Conservation (phyloP, 2,329 filamentous ascomycete genomes). For the Gyromitra esculenta region DNA sequence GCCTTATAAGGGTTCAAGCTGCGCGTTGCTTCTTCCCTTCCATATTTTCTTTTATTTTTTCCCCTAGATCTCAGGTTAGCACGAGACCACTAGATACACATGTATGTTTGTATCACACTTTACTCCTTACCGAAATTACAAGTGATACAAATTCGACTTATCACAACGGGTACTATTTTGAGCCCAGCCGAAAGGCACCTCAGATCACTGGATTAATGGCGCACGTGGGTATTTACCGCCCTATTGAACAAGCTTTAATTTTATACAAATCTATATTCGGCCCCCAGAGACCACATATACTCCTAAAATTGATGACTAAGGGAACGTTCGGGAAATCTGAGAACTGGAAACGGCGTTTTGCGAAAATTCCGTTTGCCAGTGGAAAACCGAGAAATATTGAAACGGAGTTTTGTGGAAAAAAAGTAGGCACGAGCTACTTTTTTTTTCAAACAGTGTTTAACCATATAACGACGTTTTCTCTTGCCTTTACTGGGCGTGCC, state of each 20-base stretch:
- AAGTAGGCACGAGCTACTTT: too few species aligned
- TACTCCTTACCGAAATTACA: slow-evolving; percentile 23
- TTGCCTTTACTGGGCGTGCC: background rate
- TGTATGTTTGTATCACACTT: slow-evolving; percentile 8
- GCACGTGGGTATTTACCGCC: background rate
- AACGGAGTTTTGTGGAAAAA: too few species aligned
- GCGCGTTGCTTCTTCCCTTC: background rate
- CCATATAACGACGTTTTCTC: background rate
- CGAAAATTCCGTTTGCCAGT: too few species aligned
- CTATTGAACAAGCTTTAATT: background rate
- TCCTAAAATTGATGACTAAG: too few species aligned
- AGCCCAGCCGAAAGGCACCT: background rate
- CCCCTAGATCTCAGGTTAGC: background rate
- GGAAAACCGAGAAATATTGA: too few species aligned
- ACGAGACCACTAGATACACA: background rate
- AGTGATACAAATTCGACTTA: slow-evolving; percentile 21
- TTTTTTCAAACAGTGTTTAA: too few species aligned
- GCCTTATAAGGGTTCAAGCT: slow-evolving; percentile 1
- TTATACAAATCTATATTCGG: background rate
- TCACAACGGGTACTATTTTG: slow-evolving; percentile 7
- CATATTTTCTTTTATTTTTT: slow-evolving; percentile 20
- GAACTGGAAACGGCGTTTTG: too few species aligned
- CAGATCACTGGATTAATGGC: background rate
- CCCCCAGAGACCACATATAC: too few species aligned
- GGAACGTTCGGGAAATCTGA: too few species aligned